Evolutionary conservation across 768 basidiomycete species (phyloP).

Genomic region (Boletus vinaceobasis): DNA sequence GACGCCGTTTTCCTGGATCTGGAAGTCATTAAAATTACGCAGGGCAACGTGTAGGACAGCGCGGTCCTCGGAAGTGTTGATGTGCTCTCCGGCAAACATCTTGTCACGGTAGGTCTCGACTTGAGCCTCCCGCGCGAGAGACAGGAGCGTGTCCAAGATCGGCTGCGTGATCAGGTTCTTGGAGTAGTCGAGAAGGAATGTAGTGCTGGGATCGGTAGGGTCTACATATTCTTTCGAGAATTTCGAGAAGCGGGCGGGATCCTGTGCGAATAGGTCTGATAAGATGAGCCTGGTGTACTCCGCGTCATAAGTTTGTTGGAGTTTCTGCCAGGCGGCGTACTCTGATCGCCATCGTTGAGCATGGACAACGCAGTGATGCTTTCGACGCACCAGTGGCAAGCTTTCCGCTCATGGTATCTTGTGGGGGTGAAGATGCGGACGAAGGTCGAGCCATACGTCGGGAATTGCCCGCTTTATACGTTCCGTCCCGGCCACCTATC

Average conservation of each 20-base stretch:
- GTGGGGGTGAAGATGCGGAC: constrained; percentile 1
- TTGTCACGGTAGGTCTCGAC: constrained; percentile 83
- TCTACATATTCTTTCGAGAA: constrained; percentile 79
- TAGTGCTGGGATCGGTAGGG: constrained; percentile 59
- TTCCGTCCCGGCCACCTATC: constrained; percentile 3
- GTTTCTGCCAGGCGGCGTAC: constrained; percentile 87
- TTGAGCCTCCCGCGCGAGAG: constrained; percentile 79
- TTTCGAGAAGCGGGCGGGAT: constrained; percentile 81
- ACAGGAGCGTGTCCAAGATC: constrained; percentile 72
- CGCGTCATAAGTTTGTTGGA: constrained; percentile 77
- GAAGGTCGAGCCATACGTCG: neutral
- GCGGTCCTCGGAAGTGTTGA: constrained; percentile 98
- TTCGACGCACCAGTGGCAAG: constrained; percentile 51
- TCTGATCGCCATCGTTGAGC: constrained; percentile 43
- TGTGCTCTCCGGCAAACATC: constrained; percentile 95
- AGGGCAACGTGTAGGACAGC: constrained; percentile 95
- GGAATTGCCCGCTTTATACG: constrained; percentile 12
- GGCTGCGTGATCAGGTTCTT: constrained; percentile 93
- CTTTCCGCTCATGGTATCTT: constrained; percentile 55
- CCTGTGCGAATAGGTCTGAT: constrained; percentile 88
- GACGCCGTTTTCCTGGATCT: constrained; percentile 76
- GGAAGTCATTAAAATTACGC: constrained; percentile 73
- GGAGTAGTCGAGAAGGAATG: constrained; percentile 92
- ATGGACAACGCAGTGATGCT: neutral
- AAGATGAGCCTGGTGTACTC: constrained; percentile 74